Evolutionary conservation across 1,284 basidiomycete genomes (phyloP).

Genomic region (Sanghuangporus baumii): DNA sequence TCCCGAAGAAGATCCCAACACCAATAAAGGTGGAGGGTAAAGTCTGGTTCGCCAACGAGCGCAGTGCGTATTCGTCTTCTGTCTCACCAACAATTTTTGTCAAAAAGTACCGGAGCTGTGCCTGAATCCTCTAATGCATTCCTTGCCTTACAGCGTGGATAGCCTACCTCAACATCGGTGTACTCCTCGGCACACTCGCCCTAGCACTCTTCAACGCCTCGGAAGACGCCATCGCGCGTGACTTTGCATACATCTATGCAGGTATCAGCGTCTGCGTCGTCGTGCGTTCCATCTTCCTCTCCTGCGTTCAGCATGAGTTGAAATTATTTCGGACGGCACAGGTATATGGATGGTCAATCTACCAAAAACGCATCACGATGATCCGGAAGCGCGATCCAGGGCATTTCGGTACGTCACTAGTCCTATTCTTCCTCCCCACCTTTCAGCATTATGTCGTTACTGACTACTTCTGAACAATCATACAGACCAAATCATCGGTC

Average conservation of each 20-base stretch:
- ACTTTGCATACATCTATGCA: slow-evolving; percentile 85
- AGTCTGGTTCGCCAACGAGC: slow-evolving; percentile 98
- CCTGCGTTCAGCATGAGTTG: background rate
- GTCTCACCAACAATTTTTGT: background rate
- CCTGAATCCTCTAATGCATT: background rate
- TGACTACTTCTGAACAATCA: background rate
- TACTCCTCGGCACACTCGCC: slow-evolving; percentile 83
- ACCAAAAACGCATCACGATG: slow-evolving; percentile 86
- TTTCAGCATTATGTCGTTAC: background rate
- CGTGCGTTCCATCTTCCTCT: slow-evolving; percentile 29
- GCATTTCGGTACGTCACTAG: slow-evolving; percentile 65
- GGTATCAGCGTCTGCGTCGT: slow-evolving; percentile 65
- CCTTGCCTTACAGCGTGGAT: slow-evolving; percentile 67
- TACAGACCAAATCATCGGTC: slow-evolving; percentile 75
- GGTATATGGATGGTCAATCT: slow-evolving; percentile 85
- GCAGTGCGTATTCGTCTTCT: slow-evolving; percentile 50
- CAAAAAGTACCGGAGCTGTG: slow-evolving; percentile 4
- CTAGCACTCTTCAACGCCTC: slow-evolving; percentile 88
- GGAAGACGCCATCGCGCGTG: slow-evolving; percentile 64
- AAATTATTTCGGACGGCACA: slow-evolving; percentile 24
- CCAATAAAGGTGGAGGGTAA: slow-evolving; percentile 94
- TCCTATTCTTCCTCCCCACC: background rate
- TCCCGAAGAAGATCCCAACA: slow-evolving; percentile 85
- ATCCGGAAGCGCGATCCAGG: slow-evolving; percentile 90
- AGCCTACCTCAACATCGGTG: slow-evolving; percentile 82